Evolutionary conservation across 2,329 filamentous ascomycete species (phyloP), one percentile per base, ranked within the genome.

Genomic region (Trematosphaeria pertusa): DNA sequence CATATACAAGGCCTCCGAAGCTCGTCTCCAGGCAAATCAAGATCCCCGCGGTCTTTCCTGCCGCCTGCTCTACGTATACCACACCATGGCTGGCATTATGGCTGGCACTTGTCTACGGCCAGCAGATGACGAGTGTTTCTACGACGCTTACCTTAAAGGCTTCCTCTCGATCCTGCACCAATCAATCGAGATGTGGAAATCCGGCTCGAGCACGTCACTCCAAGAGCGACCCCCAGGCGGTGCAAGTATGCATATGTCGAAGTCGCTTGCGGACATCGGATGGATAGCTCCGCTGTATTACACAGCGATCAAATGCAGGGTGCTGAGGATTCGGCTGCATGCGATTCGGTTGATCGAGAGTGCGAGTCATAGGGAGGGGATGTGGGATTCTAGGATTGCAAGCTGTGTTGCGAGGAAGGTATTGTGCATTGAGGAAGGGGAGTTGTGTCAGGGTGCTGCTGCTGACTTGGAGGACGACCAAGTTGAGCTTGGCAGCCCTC

Each of bases 201-300:
- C 20, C 2, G 30, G 36, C 15, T 14, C 30, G n/a, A n/a, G n/a
- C n/a, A n/a, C n/a, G n/a, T n/a, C n/a, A n/a, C n/a, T n/a, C n/a
- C n/a, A n/a, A n/a, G n/a, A n/a, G n/a, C n/a, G n/a, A n/a, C n/a
- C n/a, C n/a, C n/a, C n/a, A n/a, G n/a, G n/a, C n/a, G n/a, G n/a
- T n/a, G 8, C 24, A 5, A 21, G 33, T n/a, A 38, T 52, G 8
- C 8, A 45, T 14, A 69, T 72, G 57, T 59, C 67, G 3, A 41
- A 58, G 6, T 70, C 71, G 2, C 67, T 73, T 9, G 54, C 67
- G 7, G 75, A 79, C 44, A 64, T 75, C 14, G 76, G 76, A 4
- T 76, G 74, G 61, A 66, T 78, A 4, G 64, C 75, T 6, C 69
- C 74, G 0, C 63, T 80, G 2, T 79, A 78, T 47, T 80, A 70